Evolutionary conservation across 495 filamentous ascomycete species (phyloP).

Genomic region (Penicillium macrosclerotiorum): DNA sequence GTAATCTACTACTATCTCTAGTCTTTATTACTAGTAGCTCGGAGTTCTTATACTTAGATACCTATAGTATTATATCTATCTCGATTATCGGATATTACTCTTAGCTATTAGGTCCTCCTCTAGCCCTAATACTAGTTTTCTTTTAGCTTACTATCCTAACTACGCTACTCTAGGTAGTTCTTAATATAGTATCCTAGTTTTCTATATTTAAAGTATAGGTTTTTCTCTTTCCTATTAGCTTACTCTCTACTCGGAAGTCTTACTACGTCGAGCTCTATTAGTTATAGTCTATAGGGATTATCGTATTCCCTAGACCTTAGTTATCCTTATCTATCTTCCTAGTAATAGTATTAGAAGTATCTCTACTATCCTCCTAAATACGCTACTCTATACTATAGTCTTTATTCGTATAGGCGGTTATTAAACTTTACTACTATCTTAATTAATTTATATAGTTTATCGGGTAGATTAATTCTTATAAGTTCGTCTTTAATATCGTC

Average conservation of each 20-base stretch:
- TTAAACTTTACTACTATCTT: background rate
- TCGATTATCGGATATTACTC: too few species aligned
- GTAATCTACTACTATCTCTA: too few species aligned
- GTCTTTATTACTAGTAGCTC: too few species aligned
- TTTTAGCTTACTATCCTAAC: too few species aligned
- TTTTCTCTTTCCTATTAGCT: background rate
- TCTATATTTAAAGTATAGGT: constrained; percentile 1
- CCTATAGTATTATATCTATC: too few species aligned
- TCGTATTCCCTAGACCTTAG: background rate
- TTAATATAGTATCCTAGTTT: constrained; percentile 2
- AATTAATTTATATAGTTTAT: background rate
- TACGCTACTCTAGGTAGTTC: too few species aligned
- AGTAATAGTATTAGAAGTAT: background rate
- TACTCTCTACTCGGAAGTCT: background rate
- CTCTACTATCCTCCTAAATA: background rate
- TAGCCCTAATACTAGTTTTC: too few species aligned
- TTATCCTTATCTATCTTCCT: background rate
- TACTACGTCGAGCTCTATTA: constrained; percentile 4
- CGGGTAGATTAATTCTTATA: background rate
- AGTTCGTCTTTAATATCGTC: too few species aligned
- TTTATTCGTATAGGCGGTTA: background rate
- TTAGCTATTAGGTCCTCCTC: too few species aligned
- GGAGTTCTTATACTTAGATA: too few species aligned
- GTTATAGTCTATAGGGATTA: background rate
- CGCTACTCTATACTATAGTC: background rate